These are phyloP conservation scores for Talaromyces albobiverticillius DNA, from an alignment of 2,329 filamentous ascomycete species.

Conservation along the genomic window DNA sequence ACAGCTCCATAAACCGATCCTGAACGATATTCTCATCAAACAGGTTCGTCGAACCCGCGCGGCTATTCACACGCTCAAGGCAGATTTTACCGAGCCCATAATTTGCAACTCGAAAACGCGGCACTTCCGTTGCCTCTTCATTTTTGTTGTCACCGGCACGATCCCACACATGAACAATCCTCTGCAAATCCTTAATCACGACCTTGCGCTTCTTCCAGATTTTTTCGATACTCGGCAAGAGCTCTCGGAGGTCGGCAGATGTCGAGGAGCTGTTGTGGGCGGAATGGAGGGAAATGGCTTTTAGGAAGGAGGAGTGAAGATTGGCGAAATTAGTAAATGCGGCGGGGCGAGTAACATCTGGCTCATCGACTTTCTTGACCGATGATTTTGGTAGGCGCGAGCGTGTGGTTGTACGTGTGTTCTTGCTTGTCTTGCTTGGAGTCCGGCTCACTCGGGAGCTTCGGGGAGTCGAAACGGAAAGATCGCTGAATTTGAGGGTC, in stretches of 20 bases:
- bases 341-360: slow-evolving; percentile 20
- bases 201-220: slow-evolving; percentile 72
- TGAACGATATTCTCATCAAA: slow-evolving; percentile 50
- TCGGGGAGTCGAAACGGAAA: slow-evolving; percentile 32
- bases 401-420: neutral
- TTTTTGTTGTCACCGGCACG: slow-evolving; percentile 24
- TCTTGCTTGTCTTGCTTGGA: slow-evolving; percentile 2
- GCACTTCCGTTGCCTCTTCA: too few species aligned
- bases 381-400: neutral
- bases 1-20: slow-evolving; percentile 47
- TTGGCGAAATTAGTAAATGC: slow-evolving; percentile 54
- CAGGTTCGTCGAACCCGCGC: slow-evolving; percentile 13
- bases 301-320: slow-evolving; percentile 66
- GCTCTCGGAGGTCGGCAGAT: slow-evolving; percentile 61
- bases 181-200: slow-evolving; percentile 62
- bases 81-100: slow-evolving; percentile 41
- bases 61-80: slow-evolving; percentile 28
- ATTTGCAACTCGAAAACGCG: slow-evolving; percentile 37
- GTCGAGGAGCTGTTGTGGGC: slow-evolving; percentile 64
- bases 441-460: too few species aligned
- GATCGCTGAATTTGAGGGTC: slow-evolving; percentile 29
- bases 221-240: slow-evolving; percentile 62
- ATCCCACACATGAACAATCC: slow-evolving; percentile 63
- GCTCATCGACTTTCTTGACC: neutral
- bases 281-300: slow-evolving; percentile 65